phyloP scores from a whole-genome alignment of 2,329 filamentous ascomycete species.

The Cladosporium sphaerospermum region DNA sequence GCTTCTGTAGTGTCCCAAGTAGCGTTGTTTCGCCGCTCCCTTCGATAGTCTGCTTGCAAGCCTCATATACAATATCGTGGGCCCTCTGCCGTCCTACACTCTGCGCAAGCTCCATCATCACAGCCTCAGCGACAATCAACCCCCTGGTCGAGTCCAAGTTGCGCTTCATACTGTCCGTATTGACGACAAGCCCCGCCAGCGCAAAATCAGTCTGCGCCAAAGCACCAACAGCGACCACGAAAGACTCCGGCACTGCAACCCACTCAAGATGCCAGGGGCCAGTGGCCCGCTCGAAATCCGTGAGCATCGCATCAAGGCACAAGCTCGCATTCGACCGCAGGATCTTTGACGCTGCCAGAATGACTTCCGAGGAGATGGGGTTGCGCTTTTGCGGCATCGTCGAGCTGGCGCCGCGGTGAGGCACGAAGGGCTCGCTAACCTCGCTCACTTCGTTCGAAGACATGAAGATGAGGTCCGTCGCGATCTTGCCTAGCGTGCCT shows the following conservation, averaged over 20 bases:
- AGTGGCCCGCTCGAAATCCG: conserved; percentile 28
- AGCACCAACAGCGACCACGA: conserved; percentile 21
- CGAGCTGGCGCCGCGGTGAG: conserved; percentile 48
- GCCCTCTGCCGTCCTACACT: conserved; percentile 29
- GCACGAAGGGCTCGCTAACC: conserved; percentile 38
- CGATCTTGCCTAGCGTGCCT: conserved; percentile 26
- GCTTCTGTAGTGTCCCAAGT: conserved; percentile 15
- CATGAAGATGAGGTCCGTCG: conserved; percentile 27
- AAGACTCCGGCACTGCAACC: conserved; percentile 27
- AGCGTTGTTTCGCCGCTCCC: conserved; percentile 14
- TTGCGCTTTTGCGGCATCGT: conserved; percentile 49
- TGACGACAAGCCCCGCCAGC: conserved; percentile 24
- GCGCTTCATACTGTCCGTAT: conserved; percentile 21
- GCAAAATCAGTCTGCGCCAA: conserved; percentile 24
- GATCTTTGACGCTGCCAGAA: conserved; percentile 23
- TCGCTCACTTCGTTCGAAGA: conserved; percentile 28
- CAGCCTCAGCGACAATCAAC: conserved; percentile 33
- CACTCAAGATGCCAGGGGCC: conserved; percentile 31
- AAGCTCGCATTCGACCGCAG: conserved; percentile 22
- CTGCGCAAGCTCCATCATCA: conserved; percentile 34
- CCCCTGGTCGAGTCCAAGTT: conserved; percentile 30
- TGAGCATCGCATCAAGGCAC: conserved; percentile 26
- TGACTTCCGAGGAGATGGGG: conserved; percentile 26
- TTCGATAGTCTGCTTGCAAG: conserved; percentile 26
- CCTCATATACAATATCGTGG: conserved; percentile 33